Percentiles rank a stretch among this genome's conserved stretches.
Evolutionary conservation across 129 eudicot species (phyloP).

Genomic region (Helichrysum umbraculigerum): DNA sequence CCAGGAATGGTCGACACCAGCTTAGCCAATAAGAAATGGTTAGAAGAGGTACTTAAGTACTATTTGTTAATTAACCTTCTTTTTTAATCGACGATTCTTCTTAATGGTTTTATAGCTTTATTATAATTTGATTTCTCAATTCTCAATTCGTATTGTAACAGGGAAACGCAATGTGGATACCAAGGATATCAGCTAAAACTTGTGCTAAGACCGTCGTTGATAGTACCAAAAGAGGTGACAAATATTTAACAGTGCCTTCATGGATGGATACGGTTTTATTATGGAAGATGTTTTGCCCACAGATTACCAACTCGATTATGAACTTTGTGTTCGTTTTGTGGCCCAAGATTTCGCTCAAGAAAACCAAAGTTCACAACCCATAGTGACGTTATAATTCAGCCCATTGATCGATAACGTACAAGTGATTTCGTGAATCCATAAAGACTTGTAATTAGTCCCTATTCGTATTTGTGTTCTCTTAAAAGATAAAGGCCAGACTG

Average conservation of each 20-base stretch:
- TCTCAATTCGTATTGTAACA: not conserved
- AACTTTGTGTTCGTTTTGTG: slow-evolving; percentile 33
- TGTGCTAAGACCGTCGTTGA: slow-evolving; percentile 57
- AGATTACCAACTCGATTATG: slow-evolving; percentile 42
- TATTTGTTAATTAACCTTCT: not conserved
- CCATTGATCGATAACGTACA: slow-evolving; percentile 9
- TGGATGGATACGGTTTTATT: slow-evolving; percentile 46
- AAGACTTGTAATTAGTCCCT: no score
- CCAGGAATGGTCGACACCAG: slow-evolving; percentile 42
- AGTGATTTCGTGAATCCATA: no score
- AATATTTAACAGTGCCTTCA: slow-evolving; percentile 48
- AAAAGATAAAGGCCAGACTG: no score
- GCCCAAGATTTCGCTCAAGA: slow-evolving; percentile 39
- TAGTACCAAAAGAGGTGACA: slow-evolving; percentile 60
- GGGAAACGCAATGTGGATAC: slow-evolving; percentile 40
- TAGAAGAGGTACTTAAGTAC: not conserved
- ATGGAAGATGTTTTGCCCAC: slow-evolving; percentile 46
- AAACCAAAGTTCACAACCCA: not conserved
- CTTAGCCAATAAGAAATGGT: not conserved
- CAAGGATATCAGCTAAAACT: slow-evolving; percentile 33
- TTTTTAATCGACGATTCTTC: not conserved
- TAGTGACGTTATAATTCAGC: not conserved
- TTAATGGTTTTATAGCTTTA: not conserved
- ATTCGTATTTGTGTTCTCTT: no score
- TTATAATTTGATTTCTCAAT: not conserved